A percentile compares a stretch with the other conserved stretches of the same genome.
These are phyloP conservation scores for Trichoderma koningii DNA, from an alignment of 2,329 filamentous ascomycete genomes.

Conservation along the genomic window DNA sequence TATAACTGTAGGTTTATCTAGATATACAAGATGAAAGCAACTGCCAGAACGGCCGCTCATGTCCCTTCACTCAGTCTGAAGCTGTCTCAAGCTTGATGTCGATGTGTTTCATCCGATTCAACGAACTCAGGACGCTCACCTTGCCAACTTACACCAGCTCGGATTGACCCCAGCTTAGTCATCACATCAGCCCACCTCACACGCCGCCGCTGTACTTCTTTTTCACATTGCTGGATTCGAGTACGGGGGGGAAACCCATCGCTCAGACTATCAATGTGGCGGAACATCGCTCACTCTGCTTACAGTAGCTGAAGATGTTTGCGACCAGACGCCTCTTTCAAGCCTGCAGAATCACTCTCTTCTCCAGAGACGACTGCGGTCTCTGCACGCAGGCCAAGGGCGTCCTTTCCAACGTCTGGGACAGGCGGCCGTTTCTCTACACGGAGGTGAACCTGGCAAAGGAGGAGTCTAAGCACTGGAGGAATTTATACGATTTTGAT, in stretches of 20 bases:
- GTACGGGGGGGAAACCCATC: neutral
- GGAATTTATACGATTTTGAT: constrained; percentile 76
- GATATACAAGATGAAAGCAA: too few species aligned
- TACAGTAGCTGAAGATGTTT: constrained; percentile 48
- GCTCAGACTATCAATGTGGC: neutral
- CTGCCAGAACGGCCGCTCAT: too few species aligned
- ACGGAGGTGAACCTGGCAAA: constrained; percentile 71
- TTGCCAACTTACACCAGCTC: neutral
- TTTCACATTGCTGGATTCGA: neutral
- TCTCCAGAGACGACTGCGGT: constrained; percentile 71
- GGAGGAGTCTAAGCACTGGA: constrained; percentile 65
- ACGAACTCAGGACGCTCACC: too few species aligned
- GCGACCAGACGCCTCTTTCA: constrained; percentile 53
- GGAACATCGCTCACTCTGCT: neutral
- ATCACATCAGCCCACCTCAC: neutral
- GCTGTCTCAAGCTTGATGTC: too few species aligned
- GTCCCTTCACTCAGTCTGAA: too few species aligned
- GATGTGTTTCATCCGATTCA: too few species aligned
- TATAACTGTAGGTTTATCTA: too few species aligned
- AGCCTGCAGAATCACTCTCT: constrained; percentile 68
- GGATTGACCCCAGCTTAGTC: neutral
- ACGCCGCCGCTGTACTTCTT: neutral
- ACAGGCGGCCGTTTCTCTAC: constrained; percentile 66
- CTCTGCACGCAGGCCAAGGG: constrained; percentile 69
- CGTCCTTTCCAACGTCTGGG: constrained; percentile 69